Conservation (phyloP, 2,329 filamentous ascomycete genomes). For the Penicillium crustosum region DNA sequence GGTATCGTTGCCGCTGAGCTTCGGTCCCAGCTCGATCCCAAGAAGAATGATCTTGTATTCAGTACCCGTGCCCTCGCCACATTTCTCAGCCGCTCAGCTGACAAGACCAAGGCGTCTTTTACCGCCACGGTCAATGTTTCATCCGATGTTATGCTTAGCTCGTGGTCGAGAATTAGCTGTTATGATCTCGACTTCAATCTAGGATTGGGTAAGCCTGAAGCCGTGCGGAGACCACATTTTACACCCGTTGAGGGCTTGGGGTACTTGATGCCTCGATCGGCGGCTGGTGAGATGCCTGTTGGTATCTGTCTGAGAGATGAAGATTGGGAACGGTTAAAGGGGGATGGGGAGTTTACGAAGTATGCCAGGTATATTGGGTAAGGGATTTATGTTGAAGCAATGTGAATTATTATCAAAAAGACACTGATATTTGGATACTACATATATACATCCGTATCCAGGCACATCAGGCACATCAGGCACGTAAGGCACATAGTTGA, state of each 20-base stretch:
- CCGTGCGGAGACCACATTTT: constrained; percentile 52
- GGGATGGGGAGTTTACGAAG: constrained; percentile 45
- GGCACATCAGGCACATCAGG: no score
- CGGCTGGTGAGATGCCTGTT: constrained; percentile 47
- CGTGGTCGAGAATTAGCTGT: constrained; percentile 52
- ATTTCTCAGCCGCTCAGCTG: constrained; percentile 31
- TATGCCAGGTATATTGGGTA: constrained; percentile 42
- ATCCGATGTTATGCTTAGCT: constrained; percentile 54
- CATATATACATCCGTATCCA: no score
- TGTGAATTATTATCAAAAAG: not conserved
- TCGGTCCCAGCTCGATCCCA: constrained; percentile 41
- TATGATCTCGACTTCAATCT: constrained; percentile 50
- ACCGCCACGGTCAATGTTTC: constrained; percentile 35
- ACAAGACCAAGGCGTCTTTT: constrained; percentile 36
- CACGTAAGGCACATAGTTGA: not conserved
- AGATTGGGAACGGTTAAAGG: constrained; percentile 48
- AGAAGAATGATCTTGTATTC: constrained; percentile 26
- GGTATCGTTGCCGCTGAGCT: constrained; percentile 41
- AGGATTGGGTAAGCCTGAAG: constrained; percentile 48
- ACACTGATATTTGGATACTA: not conserved
- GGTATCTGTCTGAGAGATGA: constrained; percentile 50
- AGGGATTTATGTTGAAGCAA: not conserved
- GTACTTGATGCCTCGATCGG: constrained; percentile 51
- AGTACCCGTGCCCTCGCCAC: constrained; percentile 47
- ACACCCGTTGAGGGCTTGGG: constrained; percentile 48